Base-by-base conservation (phyloP, 306 rosid genomes). In the Heteromeles arbutifolia region DNA sequence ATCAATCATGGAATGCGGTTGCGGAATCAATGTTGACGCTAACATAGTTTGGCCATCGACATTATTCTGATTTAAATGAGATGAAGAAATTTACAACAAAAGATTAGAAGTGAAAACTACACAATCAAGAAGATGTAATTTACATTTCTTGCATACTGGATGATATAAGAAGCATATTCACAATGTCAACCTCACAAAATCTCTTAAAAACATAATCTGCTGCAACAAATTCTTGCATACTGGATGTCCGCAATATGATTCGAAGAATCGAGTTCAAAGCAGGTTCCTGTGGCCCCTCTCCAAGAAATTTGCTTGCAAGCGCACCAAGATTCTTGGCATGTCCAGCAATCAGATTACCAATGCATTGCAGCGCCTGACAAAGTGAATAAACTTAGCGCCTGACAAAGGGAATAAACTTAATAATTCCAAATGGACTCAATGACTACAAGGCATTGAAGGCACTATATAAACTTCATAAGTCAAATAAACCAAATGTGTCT, bases 11-110 rank as follows among this genome's bases (percentile, higher is more conserved):
- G 89, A 85, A 77, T 88, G 84, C 1, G 98, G 97, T 62, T 93
- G 97, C 43, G 97, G 98, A 85, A 90, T 93, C 82, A 93, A 88
- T 7, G 97, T 91, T 48, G 98, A 93, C 4, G 91, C 98, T 81
- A 93, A 82, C 98, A 93, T 88, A 65, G 84, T 78, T 86, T 93
- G 97, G 21, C 98, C 99, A 52, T 89, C 97, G 2, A 80, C 77
- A 81, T 92, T 92, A 84, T 85, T 85, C 99, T 95, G 90, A 79
- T 85, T 74, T 59, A 84, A 80, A 85, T 34, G 69, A 74, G 62
- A 45, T 67, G 39, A 59, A 62, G 74, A 61, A 29, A 19, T 12
- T 39, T 41, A 43, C 21, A 24, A 29, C 48, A 21, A 22, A 74
- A 64, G 79, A 79, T 48, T 25, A 34, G 48, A 64, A 43, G 57